These are phyloP conservation scores for Aspergillus sclerotiicarbonarius DNA, from an alignment of 495 filamentous ascomycete genomes.

Conservation along the genomic window DNA sequence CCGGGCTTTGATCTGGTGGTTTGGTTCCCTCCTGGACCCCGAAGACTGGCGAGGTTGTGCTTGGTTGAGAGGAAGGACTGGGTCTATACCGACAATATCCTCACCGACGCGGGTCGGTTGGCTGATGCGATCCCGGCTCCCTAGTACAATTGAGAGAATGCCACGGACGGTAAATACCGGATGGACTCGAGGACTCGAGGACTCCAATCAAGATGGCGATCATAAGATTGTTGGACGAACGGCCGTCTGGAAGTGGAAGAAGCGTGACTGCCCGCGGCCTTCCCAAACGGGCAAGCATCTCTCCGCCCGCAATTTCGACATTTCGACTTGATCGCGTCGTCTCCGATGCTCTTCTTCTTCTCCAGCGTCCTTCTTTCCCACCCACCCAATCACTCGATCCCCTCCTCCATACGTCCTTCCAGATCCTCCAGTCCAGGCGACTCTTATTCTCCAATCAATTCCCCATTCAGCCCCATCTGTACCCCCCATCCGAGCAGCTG, in stretches of 20 bases:
- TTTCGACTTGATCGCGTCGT: not conserved
- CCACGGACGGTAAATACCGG: no score
- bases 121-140: no score
- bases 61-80: no score
- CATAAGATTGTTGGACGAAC: no score
- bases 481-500: not conserved
- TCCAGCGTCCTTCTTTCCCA: not conserved
- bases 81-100: no score
- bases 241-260: no score
- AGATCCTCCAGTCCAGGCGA: not conserved
- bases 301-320: slow-evolving; percentile 6
- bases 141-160: no score
- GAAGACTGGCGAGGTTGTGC: not conserved
- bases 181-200: no score
- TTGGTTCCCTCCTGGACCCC: not conserved
- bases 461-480: not conserved
- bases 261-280: not conserved
- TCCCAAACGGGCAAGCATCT: not conserved
- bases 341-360: not conserved
- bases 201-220: no score
- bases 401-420: not conserved
- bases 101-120: no score
- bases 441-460: not conserved
- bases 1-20: not conserved
- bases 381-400: not conserved